phyloP scores from a whole-genome alignment of 2,329 filamentous ascomycete species.

The Colletotrichum tofieldiae region DNA sequence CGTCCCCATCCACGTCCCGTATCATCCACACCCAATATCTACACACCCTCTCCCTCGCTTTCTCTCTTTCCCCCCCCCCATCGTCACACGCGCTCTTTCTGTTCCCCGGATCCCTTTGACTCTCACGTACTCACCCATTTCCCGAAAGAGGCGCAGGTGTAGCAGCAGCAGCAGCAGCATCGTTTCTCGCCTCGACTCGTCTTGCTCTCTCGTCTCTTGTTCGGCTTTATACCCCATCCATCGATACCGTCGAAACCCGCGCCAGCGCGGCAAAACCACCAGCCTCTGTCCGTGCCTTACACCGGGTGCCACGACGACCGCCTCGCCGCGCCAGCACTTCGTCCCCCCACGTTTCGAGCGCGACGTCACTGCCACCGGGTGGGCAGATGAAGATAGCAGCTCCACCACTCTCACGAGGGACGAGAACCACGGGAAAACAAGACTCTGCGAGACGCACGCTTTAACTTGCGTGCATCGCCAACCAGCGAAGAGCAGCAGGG shows the following conservation, averaged over 20 bases:
- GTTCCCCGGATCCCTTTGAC: neutral
- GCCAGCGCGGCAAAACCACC: constrained; percentile 8
- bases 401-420: neutral
- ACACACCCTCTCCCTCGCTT: constrained; percentile 1
- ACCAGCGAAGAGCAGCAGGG: neutral
- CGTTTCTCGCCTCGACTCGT: neutral
- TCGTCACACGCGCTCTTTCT: constrained; percentile 1
- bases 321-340: neutral
- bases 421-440: neutral
- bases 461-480: neutral
- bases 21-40: constrained; percentile 18
- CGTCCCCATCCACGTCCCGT: neutral
- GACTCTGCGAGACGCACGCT: neutral
- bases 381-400: constrained; percentile 24
- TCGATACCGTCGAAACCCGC: constrained; percentile 18
- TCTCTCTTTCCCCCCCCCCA: neutral
- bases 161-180: neutral
- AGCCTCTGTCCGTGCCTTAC: neutral
- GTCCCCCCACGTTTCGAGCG: constrained; percentile 19
- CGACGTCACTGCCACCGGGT: constrained; percentile 34
- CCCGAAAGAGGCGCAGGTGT: constrained; percentile 8
- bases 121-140: neutral
- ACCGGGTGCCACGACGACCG: constrained; percentile 12
- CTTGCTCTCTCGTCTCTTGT: constrained; percentile 23
- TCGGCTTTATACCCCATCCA: constrained; percentile 19